These are phyloP conservation scores for Coniferiporia sulphurascens DNA, from an alignment of 1,284 basidiomycete species.

Conservation along the genomic window DNA sequence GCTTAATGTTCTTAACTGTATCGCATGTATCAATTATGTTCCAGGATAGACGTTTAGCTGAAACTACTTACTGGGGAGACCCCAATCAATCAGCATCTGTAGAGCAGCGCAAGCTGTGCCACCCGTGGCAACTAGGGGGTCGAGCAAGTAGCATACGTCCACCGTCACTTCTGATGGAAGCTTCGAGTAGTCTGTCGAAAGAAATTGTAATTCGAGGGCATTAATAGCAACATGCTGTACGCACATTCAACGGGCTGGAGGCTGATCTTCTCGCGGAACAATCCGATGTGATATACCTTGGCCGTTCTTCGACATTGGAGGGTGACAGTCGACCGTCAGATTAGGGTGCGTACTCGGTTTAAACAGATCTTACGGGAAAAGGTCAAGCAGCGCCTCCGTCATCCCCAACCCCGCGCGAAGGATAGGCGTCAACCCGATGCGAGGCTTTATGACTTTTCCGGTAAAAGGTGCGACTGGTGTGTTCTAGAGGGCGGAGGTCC, in stretches of 20 bases:
- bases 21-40: background rate
- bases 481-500: conserved; percentile 35
- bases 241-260: conserved; percentile 91
- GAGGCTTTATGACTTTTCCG: conserved; percentile 62
- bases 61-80: conserved; percentile 53
- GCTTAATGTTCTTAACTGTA: conserved; percentile 70
- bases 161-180: conserved; percentile 75
- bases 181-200: conserved; percentile 81
- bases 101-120: conserved; percentile 89
- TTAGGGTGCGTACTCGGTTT: background rate
- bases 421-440: conserved; percentile 86
- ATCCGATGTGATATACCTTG: conserved; percentile 85
- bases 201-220: background rate
- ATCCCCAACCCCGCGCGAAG: conserved; percentile 93
- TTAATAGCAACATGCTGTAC: conserved; percentile 23
- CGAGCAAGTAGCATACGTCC: conserved; percentile 81
- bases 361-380: conserved; percentile 63
- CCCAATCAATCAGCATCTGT: conserved; percentile 84
- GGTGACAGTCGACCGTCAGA: conserved; percentile 16
- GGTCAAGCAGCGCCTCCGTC: conserved; percentile 77
- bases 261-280: conserved; percentile 86
- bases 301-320: conserved; percentile 46
- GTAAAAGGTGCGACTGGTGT: conserved; percentile 66
- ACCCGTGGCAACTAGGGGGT: conserved; percentile 91
- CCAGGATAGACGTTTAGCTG: background rate